Evolutionary conservation across 176 grass and related monocot genomes (phyloP), one percentile per base, ranked within the genome.

Genomic region (Avena insularis): DNA sequence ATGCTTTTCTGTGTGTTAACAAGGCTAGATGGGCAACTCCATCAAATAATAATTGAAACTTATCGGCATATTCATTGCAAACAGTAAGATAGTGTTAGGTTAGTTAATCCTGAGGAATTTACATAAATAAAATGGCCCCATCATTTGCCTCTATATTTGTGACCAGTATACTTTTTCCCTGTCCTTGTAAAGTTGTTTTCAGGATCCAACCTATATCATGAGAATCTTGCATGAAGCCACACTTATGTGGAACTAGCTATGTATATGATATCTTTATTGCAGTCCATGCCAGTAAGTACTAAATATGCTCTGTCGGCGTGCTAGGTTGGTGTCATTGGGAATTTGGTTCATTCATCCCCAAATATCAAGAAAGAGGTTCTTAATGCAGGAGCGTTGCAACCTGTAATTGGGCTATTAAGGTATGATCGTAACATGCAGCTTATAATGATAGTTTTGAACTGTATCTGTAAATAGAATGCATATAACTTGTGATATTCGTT

Each of bases 341-440:
- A 99, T 88, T 90, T 99, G 74, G 94, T 99, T 82, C 97, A 99
- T 92, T 99, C 97, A 81, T 99, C 97, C 86, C 97, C 97, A 71
- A 94, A 97, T 88, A 94, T 99, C 79, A 99, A 99, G 87, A 99
- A 99, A 86, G 97, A 99, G 92, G 97, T 99, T 93, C 97, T 99
- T 81, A 51, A 78, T 86, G 94, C 92, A 23, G 97, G 97, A 69
- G 97, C 97, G 48, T 88, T 99, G 71, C 97, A 99, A 60, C 94
- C 97, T 64, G 97, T 99, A 29, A 99, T 99, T 91, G 92, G 92
- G 10, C 85, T 99, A 84, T 87, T 99, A 92, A 99, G 97, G 97
- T 99, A 96, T 63, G 36, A n/a, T 78, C 0, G 33, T 38, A 29
- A 63, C 75, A 59, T 74, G 47, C 64, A 84, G 47, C 50, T 76